Base-by-base conservation (phyloP, 805 yeast genomes). In the Yarrowia phangngaensis region DNA sequence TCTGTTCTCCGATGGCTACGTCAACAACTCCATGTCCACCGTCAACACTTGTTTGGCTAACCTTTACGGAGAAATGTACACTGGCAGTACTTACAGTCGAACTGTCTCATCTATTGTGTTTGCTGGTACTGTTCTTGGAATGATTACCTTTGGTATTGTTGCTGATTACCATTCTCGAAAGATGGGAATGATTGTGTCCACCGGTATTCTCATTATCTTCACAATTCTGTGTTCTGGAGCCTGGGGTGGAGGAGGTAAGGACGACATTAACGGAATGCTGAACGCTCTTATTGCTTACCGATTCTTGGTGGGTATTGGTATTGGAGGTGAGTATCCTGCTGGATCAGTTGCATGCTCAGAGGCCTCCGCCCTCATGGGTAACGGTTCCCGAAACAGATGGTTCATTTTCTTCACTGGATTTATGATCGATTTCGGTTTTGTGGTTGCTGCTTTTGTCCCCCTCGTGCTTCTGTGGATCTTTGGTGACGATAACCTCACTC, bases 281-380 rank as follows among this genome's bases (percentile, higher is more conserved):
- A 81, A 87, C 12, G 90, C 92, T 15, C 67, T 89, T 49, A 85
- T 95, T 7, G 82, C 81, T 8, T 86, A 82, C 64, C 76, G 97
- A 65, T 85, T 85, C 65, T 81, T 89, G 66, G 69, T 89, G 45
- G 97, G 97, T 67, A 71, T 86, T 55, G 94, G 89, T 59, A 84
- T 90, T 58, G 97, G 97, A 58, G 89, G 94, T 41, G 97, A 89
- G 67, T 89, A 89, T 62, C 95, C 96, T 36, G 82, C 94, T 11
- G 89, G 95, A 34, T 82, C 95, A 7, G 90, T 89, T 14, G 94
- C 95, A 27, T 86, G 94, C 57, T 88, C 96, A 20, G 97, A 89
- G 66, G 92, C 94, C 29, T 79, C 94, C 35, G 80, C 84, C 51
- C 68, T 77, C 54, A 69, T 88, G 57, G 84, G 89, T 13, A 73